Evolutionary conservation across 2,329 filamentous ascomycete species (phyloP), one percentile per base, ranked within the genome.

Genomic region (Leptographium wingfieldii): DNA sequence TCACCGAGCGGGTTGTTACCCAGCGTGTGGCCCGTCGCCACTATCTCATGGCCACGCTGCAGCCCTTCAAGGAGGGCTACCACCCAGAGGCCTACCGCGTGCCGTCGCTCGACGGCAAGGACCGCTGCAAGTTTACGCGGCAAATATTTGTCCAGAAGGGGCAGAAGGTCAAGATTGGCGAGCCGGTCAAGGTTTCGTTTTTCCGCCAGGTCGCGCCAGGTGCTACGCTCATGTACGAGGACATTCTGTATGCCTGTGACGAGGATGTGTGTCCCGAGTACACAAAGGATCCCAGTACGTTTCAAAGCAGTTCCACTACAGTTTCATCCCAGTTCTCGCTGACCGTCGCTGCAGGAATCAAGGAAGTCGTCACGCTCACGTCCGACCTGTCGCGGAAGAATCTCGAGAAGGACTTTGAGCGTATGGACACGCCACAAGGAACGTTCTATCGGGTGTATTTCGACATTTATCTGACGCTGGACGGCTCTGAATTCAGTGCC

Each of bases 141-240:
- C 94, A 99, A 71, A 97, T 99, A 60, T 99, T 97, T 68, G 92
- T 99, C 65, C 94, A 96, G 69, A 97, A 96, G 77, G 94, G 94
- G 19, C 94, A 99, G 73, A 88, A 95, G 73, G 92, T 99, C 75
- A 97, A 97, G 85, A 97, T 96, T 72, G 94, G 94, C 68, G 94
- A 99, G 76, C 92, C 94, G 1, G 92, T 97, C 76, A 97, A 97
- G 80, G 94, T 97, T 53, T 95, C 90, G 11, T 97, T 97, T 76
- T 97, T 99, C 85, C 82, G 94, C 73, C 94, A 97, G 73, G 94
- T 99, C 59, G 94, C 94, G 6, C 94, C 94, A 0, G 94, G 94
- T 56, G 94, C 94, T 40, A 97, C 92, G 1, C 84, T 99, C 67
- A 97, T 99, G 94, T 99, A 99, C 72, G 94, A 99, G 77, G 94